Base-by-base conservation (phyloP, 2,329 filamentous ascomycete species). In the Xylogone sp. region DNA sequence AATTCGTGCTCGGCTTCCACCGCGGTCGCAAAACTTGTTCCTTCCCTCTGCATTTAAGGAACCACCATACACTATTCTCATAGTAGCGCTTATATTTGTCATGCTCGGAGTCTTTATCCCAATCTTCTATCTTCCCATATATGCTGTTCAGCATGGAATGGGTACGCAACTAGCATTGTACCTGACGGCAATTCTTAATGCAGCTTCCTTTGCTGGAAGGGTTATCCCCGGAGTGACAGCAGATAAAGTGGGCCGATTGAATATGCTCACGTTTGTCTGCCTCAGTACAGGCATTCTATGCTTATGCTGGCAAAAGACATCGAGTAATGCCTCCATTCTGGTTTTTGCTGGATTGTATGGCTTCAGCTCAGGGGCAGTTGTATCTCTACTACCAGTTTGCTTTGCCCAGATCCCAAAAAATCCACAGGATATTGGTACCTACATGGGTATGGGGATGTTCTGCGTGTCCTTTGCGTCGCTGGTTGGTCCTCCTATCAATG, bases 371-470 rank as follows among this genome's bases (percentile, higher is more conserved):
- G 69, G 67, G 2, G 63, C 63, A 0, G 65, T 70, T 22, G 58
- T 70, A 7, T 65, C 64, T 12, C 49, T 62, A 2, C 53, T 60
- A 49, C 47, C 55, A 1, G 53, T 58, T 3, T 54, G 51, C 22
- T 34, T 62, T 1, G 45, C 58, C 4, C 49, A 52, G 10, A 67
- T 83, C 2, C 73, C 77, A 0, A 83, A 79, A 2, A 83, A 88
- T 51, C 76, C 88, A 21, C 73, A 79, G 22, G 75, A 88, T 64
- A 84, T 91, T 42, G 88, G 88, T 12, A 78, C 84, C 2, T 78
- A 87, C n/a, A 83, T 81, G 6, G 88, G 88, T 0, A 76, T 79
- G 1, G 75, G 80, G 13, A 87, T 87, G 64, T 77, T 79, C n/a
- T 61, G 85, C 29, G 72, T 82, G 51, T 76, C 80, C 1, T 70